These are phyloP conservation scores for Pisolithus thermaeus DNA, from an alignment of 1,284 basidiomycete genomes.

Conservation along the genomic window DNA sequence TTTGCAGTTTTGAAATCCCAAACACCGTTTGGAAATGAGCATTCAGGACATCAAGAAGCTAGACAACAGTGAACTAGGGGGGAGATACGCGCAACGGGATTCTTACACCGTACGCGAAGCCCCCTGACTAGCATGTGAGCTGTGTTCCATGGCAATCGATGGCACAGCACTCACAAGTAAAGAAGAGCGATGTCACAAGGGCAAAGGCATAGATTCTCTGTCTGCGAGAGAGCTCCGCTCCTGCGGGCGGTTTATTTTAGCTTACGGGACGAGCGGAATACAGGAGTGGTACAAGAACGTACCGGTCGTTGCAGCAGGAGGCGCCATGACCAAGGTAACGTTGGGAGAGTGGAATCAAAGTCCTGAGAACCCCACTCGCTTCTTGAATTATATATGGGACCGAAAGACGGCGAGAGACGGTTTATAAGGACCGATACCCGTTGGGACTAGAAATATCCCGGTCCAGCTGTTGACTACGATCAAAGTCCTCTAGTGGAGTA, in stretches of 20 bases:
- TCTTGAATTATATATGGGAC: not conserved
- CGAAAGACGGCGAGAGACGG: not conserved
- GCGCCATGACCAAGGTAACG: constrained; percentile 19
- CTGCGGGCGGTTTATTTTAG: constrained; percentile 22
- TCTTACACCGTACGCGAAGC: constrained; percentile 69
- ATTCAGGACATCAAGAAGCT: constrained; percentile 83
- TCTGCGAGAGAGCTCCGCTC: constrained; percentile 39
- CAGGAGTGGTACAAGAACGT: constrained; percentile 8
- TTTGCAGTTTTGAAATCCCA: constrained; percentile 68
- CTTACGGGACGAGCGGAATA: not conserved
- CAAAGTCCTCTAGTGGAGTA: too few species aligned
- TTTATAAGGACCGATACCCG: too few species aligned
- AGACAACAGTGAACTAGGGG: constrained; percentile 4
- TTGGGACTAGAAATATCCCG: too few species aligned
- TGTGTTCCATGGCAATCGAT: constrained; percentile 6
- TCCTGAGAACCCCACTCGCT: not conserved
- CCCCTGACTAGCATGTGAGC: constrained; percentile 35
- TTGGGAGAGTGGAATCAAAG: constrained; percentile 4
- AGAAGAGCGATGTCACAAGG: constrained; percentile 76
- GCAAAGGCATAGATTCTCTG: constrained; percentile 57
- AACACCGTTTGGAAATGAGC: constrained; percentile 75
- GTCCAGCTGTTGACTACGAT: too few species aligned
- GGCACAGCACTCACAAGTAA: constrained; percentile 53
- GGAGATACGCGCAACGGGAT: not conserved
- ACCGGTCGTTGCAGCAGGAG: constrained; percentile 35